Base-by-base conservation (phyloP, 306 rosid genomes). In the Fragaria vesca region DNA sequence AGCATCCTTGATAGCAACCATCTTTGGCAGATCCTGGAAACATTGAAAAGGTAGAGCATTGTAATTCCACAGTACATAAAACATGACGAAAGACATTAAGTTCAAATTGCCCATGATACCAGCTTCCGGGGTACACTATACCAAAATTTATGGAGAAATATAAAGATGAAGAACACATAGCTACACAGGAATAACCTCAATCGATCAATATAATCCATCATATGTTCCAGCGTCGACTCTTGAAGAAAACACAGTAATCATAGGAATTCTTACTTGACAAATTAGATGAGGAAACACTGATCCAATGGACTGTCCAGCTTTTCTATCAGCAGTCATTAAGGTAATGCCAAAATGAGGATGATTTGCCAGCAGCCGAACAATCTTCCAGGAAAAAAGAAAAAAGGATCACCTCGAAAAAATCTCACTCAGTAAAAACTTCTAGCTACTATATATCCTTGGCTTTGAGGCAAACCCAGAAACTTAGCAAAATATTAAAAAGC, bases 1-100 rank as follows among this genome's bases (percentile, higher is more conserved):
- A 2, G 97, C 96, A 83, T 95, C 98, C 88, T 92, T 88, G 75
- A 95, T 48, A 54, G 97, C 90, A 78, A 92, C 90, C 93, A 94
- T 84, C 81, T 88, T 92, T 24, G 97, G 97, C 40, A 94, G 87
- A 83, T 87, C 81, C 98, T 94, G 82, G 75, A 85, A 61, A 73
- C 46, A 80, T 36, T 34, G 77, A 73, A 62, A 38, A 82, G 69
- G 65, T 73, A 50, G 57, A 74, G 66, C 69, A 69, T 6, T 30
- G 71, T 57, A 83, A 74, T 38, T 55, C 28, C 40, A 42, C 72
- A 52, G 62, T 40, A 69, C 42, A 42, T 30, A 76, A 0, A 40
- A 68, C 57, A 21, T 32, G 43, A 82, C 55, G 12, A 54, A 66
- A 81, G 13, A 4, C 28, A 24, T 69, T 47, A 0, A 20, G 12